phyloP scores from a whole-genome alignment of 2,329 filamentous ascomycete genomes.

The Xylaria sp. region DNA sequence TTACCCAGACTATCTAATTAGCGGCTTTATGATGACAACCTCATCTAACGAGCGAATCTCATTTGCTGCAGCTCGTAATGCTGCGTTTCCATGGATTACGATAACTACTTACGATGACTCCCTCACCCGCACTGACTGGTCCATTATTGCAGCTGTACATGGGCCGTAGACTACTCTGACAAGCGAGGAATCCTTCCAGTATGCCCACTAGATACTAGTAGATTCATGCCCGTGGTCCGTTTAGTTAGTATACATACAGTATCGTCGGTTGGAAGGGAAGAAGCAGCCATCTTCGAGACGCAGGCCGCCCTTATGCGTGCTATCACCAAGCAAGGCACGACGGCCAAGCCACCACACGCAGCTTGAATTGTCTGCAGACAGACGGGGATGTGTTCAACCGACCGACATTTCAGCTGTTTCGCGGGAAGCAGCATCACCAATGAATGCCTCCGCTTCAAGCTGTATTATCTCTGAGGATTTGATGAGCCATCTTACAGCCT shows the following conservation, averaged over 20 bases:
- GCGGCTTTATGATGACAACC: conserved; percentile 22
- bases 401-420: conserved; percentile 38
- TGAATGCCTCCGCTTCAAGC: neutral
- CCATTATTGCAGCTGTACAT: neutral
- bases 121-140: neutral
- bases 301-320: conserved; percentile 20
- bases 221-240: conserved; percentile 1
- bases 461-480: conserved; percentile 22
- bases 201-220: conserved; percentile 4
- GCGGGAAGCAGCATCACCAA: conserved; percentile 27
- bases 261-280: conserved; percentile 4
- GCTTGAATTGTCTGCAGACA: conserved; percentile 19
- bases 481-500: conserved; percentile 29
- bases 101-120: conserved; percentile 8
- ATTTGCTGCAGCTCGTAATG: conserved; percentile 12
- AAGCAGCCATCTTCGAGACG: conserved; percentile 23
- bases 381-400: conserved; percentile 28
- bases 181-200: conserved; percentile 14
- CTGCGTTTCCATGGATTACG: conserved; percentile 21
- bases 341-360: conserved; percentile 2
- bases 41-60: conserved; percentile 23
- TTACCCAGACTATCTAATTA: conserved; percentile 18
- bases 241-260: conserved; percentile 2
- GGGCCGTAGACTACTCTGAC: conserved; percentile 2
- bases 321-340: conserved; percentile 17